Evolutionary conservation across 306 rosid species (phyloP), one percentile per base, ranked within the genome.

Genomic region (Datisca glomerata): DNA sequence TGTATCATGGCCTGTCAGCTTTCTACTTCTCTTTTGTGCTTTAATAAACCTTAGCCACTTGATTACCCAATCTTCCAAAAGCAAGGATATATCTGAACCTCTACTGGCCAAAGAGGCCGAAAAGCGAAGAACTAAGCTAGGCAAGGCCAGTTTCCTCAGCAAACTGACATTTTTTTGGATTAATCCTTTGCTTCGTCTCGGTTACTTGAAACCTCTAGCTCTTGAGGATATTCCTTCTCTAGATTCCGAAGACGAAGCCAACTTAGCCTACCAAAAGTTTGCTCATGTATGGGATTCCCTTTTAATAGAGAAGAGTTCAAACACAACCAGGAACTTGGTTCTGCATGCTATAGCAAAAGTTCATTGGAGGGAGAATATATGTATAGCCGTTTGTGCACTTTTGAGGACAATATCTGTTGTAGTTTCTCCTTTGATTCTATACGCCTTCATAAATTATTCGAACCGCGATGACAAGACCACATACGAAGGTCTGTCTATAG

Each of bases 101-200:
- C 47, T 85, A 4, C 36, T 85, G 34, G 24, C 20, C 32, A 53
- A 57, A 27, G 43, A 53, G 21, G 15, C 1, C 24, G 66, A 63
- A 28, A 48, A 28, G 3, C 51, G 57, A 57, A 47, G 20, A 52
- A 31, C 65, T 46, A 55, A 19, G 53, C 35, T 75, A 12, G 38
- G 12, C 23, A 50, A 23, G 14, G 67, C 71, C 23, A 10, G 61
- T 15, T 12, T 76, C 39, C 29, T 76, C 8, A 67, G 75, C 57
- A 80, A 69, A 36, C 36, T 85, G 42, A 59, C 57, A 13, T 80
- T 85, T 64, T 47, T 79, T 51, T 85, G 96, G 96, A 65, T 80
- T 5, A 68, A 66, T 36, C 51, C 77, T 35, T 70, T 85, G 24
- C 75, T 85, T 24, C 27, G 53, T 14, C 19, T 71, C 34, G 96